Evolutionary conservation across 2,329 filamentous ascomycete genomes (phyloP).

Genomic region (Pseudogymnoascus destructans): DNA sequence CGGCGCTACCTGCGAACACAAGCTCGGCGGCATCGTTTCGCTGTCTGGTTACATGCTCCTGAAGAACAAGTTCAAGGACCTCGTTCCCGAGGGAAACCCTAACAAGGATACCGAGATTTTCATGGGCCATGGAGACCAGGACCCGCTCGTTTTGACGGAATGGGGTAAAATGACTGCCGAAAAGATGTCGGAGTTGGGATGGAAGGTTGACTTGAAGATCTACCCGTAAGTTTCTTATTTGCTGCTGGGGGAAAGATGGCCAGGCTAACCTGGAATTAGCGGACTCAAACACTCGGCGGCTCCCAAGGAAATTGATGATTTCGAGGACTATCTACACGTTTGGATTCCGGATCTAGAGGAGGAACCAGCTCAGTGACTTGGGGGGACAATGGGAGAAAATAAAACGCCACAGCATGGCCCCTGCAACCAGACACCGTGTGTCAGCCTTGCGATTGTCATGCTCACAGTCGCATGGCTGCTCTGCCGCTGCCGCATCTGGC

Average conservation of each 20-base stretch:
- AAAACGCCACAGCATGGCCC: neutral
- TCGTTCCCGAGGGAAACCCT: conserved; percentile 40
- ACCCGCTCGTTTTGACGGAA: conserved; percentile 56
- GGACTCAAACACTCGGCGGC: conserved; percentile 65
- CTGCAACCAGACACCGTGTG: neutral
- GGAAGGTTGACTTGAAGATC: conserved; percentile 60
- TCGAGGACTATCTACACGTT: conserved; percentile 47
- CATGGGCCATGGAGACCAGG: conserved; percentile 74
- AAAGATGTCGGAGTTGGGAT: conserved; percentile 54
- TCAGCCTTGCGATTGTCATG: neutral
- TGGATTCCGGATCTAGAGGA: conserved; percentile 33
- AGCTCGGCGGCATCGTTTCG: conserved; percentile 78
- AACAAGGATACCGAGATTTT: conserved; percentile 74
- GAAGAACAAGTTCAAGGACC: conserved; percentile 46
- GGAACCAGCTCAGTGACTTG: conserved; percentile 15
- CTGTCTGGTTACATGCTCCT: conserved; percentile 73
- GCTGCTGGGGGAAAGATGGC: neutral
- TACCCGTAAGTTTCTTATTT: conserved; percentile 46
- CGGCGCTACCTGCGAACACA: conserved; percentile 57
- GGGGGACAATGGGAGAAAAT: neutral
- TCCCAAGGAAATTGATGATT: conserved; percentile 65
- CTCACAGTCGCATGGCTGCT: neutral
- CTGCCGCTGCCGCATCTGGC: neutral
- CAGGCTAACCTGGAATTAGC: conserved; percentile 28
- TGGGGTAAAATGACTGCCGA: conserved; percentile 58